A percentile compares a stretch with the other conserved stretches of the same genome.
phyloP scores from a whole-genome alignment of 257 asterid species.

The Striga asiatica region DNA sequence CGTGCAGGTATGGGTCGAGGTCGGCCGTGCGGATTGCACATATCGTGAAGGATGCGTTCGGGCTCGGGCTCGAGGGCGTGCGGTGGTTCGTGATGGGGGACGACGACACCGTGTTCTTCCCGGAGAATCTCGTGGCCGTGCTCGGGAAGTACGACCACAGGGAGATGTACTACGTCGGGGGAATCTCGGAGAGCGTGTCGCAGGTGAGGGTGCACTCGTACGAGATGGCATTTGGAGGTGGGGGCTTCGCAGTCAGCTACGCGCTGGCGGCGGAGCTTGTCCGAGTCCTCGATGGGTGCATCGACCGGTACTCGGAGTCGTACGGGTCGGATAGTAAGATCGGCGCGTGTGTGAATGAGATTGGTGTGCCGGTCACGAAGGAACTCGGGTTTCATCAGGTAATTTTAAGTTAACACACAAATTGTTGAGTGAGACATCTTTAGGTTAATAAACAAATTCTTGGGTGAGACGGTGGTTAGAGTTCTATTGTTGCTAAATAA shows the following conservation, averaged over 20 bases:
- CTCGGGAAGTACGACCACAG: constrained; percentile 51
- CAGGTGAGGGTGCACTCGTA: constrained; percentile 56
- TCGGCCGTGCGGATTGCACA: constrained; percentile 67
- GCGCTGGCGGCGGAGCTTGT: constrained; percentile 67
- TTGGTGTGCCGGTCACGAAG: constrained; percentile 62
- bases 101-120: constrained; percentile 77
- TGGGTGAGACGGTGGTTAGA: no score
- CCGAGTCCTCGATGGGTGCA: constrained; percentile 54
- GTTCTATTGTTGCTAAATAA: no score
- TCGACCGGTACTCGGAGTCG: constrained; percentile 49
- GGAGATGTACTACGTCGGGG: constrained; percentile 65
- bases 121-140: constrained; percentile 51
- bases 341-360: constrained; percentile 51
- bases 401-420: not conserved
- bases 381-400: constrained; percentile 95
- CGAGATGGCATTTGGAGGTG: constrained; percentile 82
- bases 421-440: no score
- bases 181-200: constrained; percentile 75
- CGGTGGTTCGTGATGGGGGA: constrained; percentile 97
- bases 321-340: constrained; percentile 79
- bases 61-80: constrained; percentile 34
- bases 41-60: constrained; percentile 59
- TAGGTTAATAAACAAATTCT: no score
- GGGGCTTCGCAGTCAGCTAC: constrained; percentile 81
- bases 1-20: constrained; percentile 40